Evolutionary conservation across 345 rosid genomes (phyloP), one percentile per base, ranked within the genome.

Genomic region (Clarkia xantiana): DNA sequence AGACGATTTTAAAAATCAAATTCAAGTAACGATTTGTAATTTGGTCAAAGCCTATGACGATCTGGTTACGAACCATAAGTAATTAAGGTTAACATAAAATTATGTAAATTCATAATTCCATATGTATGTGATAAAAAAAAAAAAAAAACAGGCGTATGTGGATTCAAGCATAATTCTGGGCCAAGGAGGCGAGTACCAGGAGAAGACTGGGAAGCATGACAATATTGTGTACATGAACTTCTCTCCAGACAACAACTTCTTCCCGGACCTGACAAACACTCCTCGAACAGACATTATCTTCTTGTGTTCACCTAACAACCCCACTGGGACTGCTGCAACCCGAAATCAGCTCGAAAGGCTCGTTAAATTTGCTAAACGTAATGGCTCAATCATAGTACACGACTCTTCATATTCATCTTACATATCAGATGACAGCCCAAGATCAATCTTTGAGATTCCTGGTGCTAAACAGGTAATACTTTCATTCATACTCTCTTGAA

Each of bases 281-380:
- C 53, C 79, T 45, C 76, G 79, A 43, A 82, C 93, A 17, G 84
- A 88, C 64, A 65, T 82, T 44, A 88, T 84, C 57, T 88, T 88
- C 86, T 82, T 88, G 61, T 88, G 95, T 56, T 88, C 95, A 47
- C 97, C 95, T 40, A 88, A 82, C 65, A 88, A 88, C 63, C 97
- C 95, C 1, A 88, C 97, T 18, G 95, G 93, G 16, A 58, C 78
- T 23, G 93, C 78, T 0, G 93, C 95, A 0, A 48, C 97, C 0
- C 49, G 79, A 53, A 36, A 55, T 20, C 95, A 88, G 18, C 55
- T 88, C 25, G 50, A 75, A 60, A 66, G 74, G 42, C 72, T 88
- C 11, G 89, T 88, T 15, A 54, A 67, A 1, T 88, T 84, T 52
- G 95, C 97, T 11, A 76, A 65, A 74, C 62, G n/a, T 0, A 88